Conservation (phyloP, 2,329 filamentous ascomycete genomes). For the Botrytis hyacinthi region DNA sequence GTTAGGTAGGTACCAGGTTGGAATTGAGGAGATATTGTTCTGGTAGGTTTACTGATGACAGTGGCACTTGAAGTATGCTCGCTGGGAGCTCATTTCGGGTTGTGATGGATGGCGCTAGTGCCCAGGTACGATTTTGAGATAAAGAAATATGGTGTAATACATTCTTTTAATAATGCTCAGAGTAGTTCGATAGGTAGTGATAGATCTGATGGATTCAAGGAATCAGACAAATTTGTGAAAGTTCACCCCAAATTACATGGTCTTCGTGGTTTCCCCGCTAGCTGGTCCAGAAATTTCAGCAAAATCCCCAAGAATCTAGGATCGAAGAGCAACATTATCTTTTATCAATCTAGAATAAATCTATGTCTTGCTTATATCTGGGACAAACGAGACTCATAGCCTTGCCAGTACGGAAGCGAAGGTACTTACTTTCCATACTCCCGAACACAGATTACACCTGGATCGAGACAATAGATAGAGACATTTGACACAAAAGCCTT, state of each 20-base stretch:
- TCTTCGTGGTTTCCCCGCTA: not conserved
- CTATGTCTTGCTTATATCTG: too few relatives aligned
- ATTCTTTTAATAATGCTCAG: not conserved
- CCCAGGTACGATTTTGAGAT: not conserved
- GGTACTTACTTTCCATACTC: too few relatives aligned
- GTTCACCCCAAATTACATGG: fast-evolving
- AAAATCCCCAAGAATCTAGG: too few relatives aligned
- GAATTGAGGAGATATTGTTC: not conserved
- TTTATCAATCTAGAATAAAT: too few relatives aligned
- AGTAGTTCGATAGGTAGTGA: not conserved
- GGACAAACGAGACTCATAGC: too few relatives aligned
- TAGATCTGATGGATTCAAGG: not conserved
- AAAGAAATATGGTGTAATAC: fast-evolving
- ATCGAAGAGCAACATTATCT: too few relatives aligned
- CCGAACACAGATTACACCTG: too few relatives aligned
- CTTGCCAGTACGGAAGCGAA: too few relatives aligned
- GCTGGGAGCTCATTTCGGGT: not conserved
- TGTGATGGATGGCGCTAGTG: not conserved
- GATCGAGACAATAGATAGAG: too few relatives aligned
- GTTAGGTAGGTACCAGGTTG: not conserved
- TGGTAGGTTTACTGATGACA: not conserved
- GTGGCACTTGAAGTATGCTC: not conserved
- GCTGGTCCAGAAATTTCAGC: not conserved
- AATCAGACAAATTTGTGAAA: not conserved
- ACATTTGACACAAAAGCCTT: too few relatives aligned